Evolutionary conservation across 1,284 basidiomycete species (phyloP).

Genomic region (Rhodotorula sp.): DNA sequence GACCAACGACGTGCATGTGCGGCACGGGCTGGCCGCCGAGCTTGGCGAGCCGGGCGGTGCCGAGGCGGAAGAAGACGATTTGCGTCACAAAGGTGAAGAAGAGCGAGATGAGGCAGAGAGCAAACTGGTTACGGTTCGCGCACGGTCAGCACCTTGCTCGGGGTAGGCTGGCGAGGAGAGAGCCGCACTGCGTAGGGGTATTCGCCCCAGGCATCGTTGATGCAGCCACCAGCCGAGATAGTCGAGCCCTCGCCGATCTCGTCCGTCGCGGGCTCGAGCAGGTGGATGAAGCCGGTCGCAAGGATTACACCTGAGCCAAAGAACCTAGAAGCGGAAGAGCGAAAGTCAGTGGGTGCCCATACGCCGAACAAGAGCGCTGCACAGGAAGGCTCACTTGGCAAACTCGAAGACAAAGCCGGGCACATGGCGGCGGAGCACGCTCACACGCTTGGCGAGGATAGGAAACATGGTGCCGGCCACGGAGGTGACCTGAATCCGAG

Average conservation of each 20-base stretch:
- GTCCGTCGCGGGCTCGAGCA: conserved; percentile 26
- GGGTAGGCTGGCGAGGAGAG: conserved; percentile 10
- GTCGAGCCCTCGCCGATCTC: conserved; percentile 71
- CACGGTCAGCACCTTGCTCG: conserved; percentile 11
- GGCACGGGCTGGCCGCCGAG: conserved; percentile 30
- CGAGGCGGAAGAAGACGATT: conserved; percentile 61
- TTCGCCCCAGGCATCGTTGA: conserved; percentile 59
- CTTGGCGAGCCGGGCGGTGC: conserved; percentile 39
- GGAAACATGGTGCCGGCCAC: conserved; percentile 74
- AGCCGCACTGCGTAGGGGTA: conserved; percentile 35
- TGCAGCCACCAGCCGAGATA: conserved; percentile 60
- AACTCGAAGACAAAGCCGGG: conserved; percentile 56
- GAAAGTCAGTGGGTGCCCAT: background rate
- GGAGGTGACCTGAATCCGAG: conserved; percentile 14
- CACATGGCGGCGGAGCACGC: conserved; percentile 35
- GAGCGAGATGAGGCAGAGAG: conserved; percentile 73
- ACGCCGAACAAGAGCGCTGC: background rate
- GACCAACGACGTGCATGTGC: conserved; percentile 29
- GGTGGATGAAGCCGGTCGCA: conserved; percentile 65
- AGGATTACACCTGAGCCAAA: conserved; percentile 55
- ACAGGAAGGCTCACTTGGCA: conserved; percentile 63
- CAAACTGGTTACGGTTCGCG: conserved; percentile 60
- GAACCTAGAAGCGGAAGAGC: background rate
- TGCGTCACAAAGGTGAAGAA: conserved; percentile 83
- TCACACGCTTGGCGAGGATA: conserved; percentile 66